Conservation (phyloP, 2,329 filamentous ascomycete species). For the Penicillium griseofulvum region DNA sequence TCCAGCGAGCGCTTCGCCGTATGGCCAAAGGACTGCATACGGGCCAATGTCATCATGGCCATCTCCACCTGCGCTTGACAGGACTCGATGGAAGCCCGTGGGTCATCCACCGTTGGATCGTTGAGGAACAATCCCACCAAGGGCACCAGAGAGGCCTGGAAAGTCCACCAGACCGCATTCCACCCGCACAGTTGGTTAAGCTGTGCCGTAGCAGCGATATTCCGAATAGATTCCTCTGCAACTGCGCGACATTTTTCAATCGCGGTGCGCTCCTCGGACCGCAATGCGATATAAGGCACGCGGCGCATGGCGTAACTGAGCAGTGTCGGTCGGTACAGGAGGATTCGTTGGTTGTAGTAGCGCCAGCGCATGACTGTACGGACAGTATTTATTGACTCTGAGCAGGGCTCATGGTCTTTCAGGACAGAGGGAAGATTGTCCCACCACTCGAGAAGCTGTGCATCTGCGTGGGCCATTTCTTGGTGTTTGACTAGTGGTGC, state of each 20-base stretch:
- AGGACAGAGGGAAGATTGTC: constrained; percentile 66
- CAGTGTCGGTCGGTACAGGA: constrained; percentile 71
- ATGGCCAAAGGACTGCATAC: constrained; percentile 64
- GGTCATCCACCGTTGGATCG: constrained; percentile 53
- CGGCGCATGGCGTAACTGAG: constrained; percentile 61
- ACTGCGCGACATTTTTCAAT: constrained; percentile 68
- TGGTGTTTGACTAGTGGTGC: constrained; percentile 64
- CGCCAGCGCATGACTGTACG: constrained; percentile 79
- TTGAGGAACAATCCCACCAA: constrained; percentile 66
- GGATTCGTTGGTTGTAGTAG: constrained; percentile 73
- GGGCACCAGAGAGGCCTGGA: constrained; percentile 76
- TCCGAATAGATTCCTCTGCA: constrained; percentile 68
- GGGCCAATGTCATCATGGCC: constrained; percentile 37
- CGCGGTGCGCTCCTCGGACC: constrained; percentile 63
- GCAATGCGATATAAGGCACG: constrained; percentile 51
- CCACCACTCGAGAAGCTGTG: constrained; percentile 70
- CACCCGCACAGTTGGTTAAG: constrained; percentile 74
- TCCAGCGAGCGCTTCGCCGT: constrained; percentile 62
- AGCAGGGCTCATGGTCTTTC: constrained; percentile 63
- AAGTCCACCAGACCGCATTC: constrained; percentile 80
- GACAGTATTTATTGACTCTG: constrained; percentile 67
- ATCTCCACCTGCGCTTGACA: constrained; percentile 58
- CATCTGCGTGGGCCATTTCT: constrained; percentile 65
- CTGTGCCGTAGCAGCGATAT: constrained; percentile 68
- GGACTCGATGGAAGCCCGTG: constrained; percentile 52